Evolutionary conservation across 176 grass and related monocot genomes (phyloP).

Genomic region (Phyllostachys edulis): DNA sequence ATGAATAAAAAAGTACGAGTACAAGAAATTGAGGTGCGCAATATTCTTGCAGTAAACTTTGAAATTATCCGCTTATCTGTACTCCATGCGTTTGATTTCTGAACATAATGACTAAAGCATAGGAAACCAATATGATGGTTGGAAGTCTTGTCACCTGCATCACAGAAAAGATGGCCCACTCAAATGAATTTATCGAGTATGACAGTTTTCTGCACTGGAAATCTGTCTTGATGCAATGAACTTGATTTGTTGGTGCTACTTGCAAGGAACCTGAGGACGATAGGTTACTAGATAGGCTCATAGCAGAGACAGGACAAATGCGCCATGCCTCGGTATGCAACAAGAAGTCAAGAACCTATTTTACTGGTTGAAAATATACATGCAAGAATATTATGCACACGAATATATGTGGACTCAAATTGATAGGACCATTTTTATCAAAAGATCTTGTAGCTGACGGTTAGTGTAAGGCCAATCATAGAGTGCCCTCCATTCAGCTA

Average conservation of each 20-base stretch:
- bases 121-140: background rate
- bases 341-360: background rate
- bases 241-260: background rate
- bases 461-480: slow-evolving; percentile 30
- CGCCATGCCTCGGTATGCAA: background rate
- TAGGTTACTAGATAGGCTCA: background rate
- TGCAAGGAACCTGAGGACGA: background rate
- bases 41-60: background rate
- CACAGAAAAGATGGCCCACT: background rate
- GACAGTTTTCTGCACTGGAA: background rate
- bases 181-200: background rate
- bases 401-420: slow-evolving; percentile 21
- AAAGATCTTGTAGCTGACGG: slow-evolving; percentile 17
- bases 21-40: background rate
- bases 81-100: background rate
- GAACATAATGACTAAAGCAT: background rate
- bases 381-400: background rate
- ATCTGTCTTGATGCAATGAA: slow-evolving; percentile 27
- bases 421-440: background rate
- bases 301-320: background rate
- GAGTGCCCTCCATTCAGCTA: slow-evolving; percentile 27
- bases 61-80: background rate
- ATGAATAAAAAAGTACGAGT: too few species aligned
- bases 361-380: background rate
- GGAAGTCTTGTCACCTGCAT: background rate